Percentiles rank a stretch among this genome's conserved stretches.
These are phyloP conservation scores for Annulohypoxylon truncatum DNA, from an alignment of 2,329 filamentous ascomycete genomes.

Conservation along the genomic window DNA sequence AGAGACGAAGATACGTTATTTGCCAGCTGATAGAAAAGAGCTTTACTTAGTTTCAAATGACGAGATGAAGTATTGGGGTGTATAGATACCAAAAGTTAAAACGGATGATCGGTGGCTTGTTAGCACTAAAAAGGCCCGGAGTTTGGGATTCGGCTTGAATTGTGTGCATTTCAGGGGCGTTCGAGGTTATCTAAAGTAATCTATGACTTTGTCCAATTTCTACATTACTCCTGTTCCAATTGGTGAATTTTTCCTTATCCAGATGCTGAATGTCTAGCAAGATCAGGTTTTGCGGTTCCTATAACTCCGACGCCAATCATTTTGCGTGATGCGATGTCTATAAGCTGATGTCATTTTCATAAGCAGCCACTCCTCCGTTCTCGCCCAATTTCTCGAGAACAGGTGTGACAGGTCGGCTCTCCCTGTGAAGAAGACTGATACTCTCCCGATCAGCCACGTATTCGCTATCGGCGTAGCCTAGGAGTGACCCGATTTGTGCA, in stretches of 20 bases:
- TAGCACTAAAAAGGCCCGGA: conserved; percentile 31
- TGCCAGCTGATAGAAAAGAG: conserved; percentile 56
- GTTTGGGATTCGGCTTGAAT: conserved; percentile 36
- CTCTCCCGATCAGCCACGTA: conserved; percentile 92
- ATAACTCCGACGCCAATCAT: conserved; percentile 22
- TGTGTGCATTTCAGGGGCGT: conserved; percentile 37
- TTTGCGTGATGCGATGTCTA: conserved; percentile 13
- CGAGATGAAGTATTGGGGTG: not conserved
- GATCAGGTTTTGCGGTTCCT: conserved; percentile 7
- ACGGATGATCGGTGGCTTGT: not conserved
- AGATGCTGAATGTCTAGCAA: not conserved
- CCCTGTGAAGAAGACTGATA: conserved; percentile 76
- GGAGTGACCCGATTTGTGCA: conserved; percentile 78
- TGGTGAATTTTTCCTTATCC: conserved; percentile 1
- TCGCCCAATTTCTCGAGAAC: conserved; percentile 43
- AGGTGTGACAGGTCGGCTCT: conserved; percentile 66
- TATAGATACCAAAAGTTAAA: conserved; percentile 18
- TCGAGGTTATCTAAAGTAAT: conserved; percentile 30
- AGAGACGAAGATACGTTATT: conserved; percentile 81
- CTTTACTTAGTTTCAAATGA: not conserved
- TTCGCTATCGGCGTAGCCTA: conserved; percentile 95
- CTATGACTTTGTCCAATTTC: conserved; percentile 29
- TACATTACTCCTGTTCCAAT: conserved; percentile 4
- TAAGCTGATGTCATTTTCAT: conserved; percentile 34
- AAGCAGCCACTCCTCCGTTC: conserved; percentile 38